These are phyloP conservation scores for Carex kokanica DNA, from an alignment of 176 grass and related monocot species.

Conservation along the genomic window DNA sequence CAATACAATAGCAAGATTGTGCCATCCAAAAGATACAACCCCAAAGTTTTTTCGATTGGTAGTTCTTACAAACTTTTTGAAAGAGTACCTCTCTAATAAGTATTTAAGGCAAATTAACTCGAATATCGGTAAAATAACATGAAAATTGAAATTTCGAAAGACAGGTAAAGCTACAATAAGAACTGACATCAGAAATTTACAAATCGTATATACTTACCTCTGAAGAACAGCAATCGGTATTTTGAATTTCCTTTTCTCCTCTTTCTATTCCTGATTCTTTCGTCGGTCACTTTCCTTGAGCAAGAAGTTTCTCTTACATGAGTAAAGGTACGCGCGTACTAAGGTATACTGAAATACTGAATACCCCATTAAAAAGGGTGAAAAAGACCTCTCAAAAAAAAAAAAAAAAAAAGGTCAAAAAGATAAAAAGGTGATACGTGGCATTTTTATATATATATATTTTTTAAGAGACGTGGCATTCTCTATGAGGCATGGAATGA, in stretches of 20 bases:
- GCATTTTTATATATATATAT: too few relatives aligned
- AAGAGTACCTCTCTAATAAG: background rate
- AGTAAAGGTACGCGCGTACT: background rate
- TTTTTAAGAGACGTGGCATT: too few relatives aligned
- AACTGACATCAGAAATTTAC: background rate
- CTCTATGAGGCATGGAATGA: too few relatives aligned
- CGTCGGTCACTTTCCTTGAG: background rate
- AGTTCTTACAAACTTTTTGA: background rate
- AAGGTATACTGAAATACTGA: background rate
- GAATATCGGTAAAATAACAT: background rate
- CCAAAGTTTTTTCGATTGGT: too few relatives aligned
- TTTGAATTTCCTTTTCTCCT: background rate
- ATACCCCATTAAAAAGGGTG: background rate
- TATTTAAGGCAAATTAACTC: background rate
- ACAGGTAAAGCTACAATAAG: background rate
- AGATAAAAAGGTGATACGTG: too few relatives aligned
- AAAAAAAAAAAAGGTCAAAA: too few relatives aligned
- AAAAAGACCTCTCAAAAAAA: background rate
- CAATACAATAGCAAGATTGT: background rate
- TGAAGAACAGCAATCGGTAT: background rate
- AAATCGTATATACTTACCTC: background rate
- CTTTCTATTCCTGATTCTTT: too few relatives aligned
- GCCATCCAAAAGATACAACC: too few relatives aligned
- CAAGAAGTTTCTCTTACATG: background rate
- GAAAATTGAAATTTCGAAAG: background rate